Percentiles rank a stretch among this genome's conserved stretches.
phyloP scores from a whole-genome alignment of 306 rosid genomes.

The Pyrus bretschneideri region DNA sequence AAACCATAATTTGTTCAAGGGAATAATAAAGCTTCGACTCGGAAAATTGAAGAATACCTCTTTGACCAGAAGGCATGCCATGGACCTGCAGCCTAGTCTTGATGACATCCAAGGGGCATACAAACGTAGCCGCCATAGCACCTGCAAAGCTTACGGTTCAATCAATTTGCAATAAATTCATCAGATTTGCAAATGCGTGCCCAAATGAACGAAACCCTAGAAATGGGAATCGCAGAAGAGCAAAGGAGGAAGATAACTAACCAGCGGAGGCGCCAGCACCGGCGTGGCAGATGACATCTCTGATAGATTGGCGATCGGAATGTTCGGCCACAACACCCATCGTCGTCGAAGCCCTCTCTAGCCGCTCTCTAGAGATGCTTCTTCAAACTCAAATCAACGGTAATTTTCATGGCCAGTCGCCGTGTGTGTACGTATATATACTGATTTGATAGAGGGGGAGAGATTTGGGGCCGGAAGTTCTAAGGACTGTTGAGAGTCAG shows the following conservation, averaged over 20 bases:
- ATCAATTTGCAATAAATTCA: neutral
- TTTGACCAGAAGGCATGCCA: conserved; percentile 70
- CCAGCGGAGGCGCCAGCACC: conserved; percentile 93
- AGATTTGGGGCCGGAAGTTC: neutral
- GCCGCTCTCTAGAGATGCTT: neutral
- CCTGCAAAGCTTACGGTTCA: conserved; percentile 40
- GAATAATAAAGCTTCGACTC: neutral
- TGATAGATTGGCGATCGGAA: conserved; percentile 26
- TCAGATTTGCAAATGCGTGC: neutral
- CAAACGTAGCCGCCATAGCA: conserved; percentile 86
- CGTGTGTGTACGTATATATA: neutral
- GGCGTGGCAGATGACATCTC: conserved; percentile 53
- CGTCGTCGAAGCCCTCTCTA: conserved; percentile 15
- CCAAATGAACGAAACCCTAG: conserved; percentile 23
- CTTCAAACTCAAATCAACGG: conserved; percentile 8
- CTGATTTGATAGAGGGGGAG: neutral
- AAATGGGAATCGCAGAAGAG: conserved; percentile 5
- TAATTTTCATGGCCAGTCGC: conserved; percentile 12
- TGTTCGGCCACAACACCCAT: conserved; percentile 45
- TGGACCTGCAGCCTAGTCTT: conserved; percentile 96
- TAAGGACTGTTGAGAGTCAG: neutral
- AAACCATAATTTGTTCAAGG: neutral
- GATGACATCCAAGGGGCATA: conserved; percentile 96
- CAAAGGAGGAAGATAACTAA: conserved; percentile 16
- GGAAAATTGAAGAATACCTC: conserved; percentile 39